Evolutionary conservation across 2,329 filamentous ascomycete species (phyloP).

Genomic region (Fusarium decemcellulare): DNA sequence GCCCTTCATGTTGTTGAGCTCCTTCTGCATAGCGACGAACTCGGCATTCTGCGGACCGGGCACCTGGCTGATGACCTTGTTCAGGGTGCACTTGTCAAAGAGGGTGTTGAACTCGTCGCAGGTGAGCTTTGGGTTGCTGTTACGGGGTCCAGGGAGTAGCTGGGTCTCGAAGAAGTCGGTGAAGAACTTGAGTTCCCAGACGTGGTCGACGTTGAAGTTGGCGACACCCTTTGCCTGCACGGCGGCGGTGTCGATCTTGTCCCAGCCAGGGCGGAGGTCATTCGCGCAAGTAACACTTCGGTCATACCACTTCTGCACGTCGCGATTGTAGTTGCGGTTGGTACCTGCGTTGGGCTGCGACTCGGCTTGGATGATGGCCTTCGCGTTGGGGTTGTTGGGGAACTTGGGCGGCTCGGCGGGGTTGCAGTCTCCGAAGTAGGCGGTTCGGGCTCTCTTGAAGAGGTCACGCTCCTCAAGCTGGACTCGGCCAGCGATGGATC

Average conservation of each 20-base stretch:
- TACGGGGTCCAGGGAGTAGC: not conserved
- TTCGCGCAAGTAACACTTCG: not conserved
- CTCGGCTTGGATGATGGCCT: not conserved
- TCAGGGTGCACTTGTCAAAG: not conserved
- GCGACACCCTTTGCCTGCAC: not conserved
- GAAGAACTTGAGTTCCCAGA: conserved; percentile 24
- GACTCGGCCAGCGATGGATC: conserved; percentile 1
- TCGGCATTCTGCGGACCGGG: conserved; percentile 5
- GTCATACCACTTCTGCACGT: conserved; percentile 13
- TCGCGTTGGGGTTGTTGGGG: conserved; percentile 5
- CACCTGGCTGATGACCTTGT: not conserved
- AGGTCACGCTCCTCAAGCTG: not conserved
- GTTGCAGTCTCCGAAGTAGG: conserved; percentile 14
- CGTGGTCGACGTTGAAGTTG: conserved; percentile 14
- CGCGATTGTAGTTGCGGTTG: not conserved
- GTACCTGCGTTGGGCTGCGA: not conserved
- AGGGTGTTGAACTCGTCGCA: conserved; percentile 15
- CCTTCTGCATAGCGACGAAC: conserved; percentile 10
- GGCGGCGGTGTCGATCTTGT: not conserved
- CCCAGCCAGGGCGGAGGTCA: not conserved
- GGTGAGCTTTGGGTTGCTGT: not conserved
- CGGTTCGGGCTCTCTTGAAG: conserved; percentile 9
- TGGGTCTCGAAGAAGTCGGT: conserved; percentile 15
- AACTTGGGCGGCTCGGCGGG: not conserved
- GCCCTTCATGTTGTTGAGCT: conserved; percentile 20